Evolutionary conservation across 352 stramenopile genomes (phyloP).

Genomic region (Phytopythium sindhum): DNA sequence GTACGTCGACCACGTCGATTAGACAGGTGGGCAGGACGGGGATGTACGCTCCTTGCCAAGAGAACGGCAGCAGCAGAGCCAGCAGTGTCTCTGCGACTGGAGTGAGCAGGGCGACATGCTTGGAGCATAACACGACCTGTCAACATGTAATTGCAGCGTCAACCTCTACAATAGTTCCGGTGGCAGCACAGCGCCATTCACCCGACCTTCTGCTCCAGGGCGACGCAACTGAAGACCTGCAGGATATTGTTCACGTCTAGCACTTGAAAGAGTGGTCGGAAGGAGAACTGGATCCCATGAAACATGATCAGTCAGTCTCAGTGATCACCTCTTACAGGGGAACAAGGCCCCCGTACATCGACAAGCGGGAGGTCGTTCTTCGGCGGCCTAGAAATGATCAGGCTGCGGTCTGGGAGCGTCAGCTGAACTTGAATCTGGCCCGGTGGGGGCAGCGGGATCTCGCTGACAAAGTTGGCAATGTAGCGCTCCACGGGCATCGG

Average conservation of each 20-base stretch:
- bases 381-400: conserved; percentile 85
- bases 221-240: conserved; percentile 86
- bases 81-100: conserved; percentile 91
- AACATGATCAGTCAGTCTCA: neutral
- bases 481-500: conserved; percentile 96
- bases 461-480: conserved; percentile 95
- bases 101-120: conserved; percentile 86
- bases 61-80: conserved; percentile 91
- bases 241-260: conserved; percentile 92
- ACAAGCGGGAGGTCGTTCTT: conserved; percentile 91
- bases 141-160: neutral
- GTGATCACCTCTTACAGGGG: neutral
- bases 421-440: conserved; percentile 90
- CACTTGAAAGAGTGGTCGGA: conserved; percentile 90
- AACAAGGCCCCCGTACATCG: conserved; percentile 46
- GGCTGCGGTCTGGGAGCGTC: conserved; percentile 79
- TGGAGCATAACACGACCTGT: conserved; percentile 91
- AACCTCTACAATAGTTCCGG: conserved; percentile 9
- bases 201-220: conserved; percentile 85
- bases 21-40: conserved; percentile 91
- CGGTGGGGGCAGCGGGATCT: conserved; percentile 94
- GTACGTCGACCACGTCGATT: conserved; percentile 92
- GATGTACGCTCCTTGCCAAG: conserved; percentile 94
- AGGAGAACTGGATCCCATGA: conserved; percentile 79
- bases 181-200: neutral